These are phyloP conservation scores for Plasmodium chabaudi DNA, from an alignment of 169 alveolate genomes.

Conservation along the genomic window DNA sequence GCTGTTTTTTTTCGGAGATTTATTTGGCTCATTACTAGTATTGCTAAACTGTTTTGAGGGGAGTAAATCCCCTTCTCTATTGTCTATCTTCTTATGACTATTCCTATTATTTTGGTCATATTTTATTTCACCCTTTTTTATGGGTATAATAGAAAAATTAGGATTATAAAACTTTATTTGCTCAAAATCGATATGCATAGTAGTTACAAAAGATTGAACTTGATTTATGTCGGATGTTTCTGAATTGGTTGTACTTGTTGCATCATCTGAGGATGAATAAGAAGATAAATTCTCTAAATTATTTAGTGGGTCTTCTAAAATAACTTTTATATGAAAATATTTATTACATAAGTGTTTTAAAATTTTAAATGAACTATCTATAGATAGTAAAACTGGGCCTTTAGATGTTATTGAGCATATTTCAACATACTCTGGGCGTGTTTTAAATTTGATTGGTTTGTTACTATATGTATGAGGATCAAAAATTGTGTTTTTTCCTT, in stretches of 20 bases:
- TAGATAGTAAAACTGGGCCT: slow-evolving; percentile 64
- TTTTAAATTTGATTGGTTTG: slow-evolving; percentile 50
- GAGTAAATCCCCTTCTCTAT: not conserved
- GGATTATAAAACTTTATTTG: slow-evolving; percentile 3
- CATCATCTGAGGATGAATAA: slow-evolving; percentile 25
- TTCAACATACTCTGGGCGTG: slow-evolving; percentile 42
- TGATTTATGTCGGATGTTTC: slow-evolving; percentile 1
- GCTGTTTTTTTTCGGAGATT: not conserved
- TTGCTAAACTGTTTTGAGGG: not conserved
- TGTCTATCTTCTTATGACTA: not conserved
- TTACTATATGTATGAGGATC: slow-evolving; percentile 53
- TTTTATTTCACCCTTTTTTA: not conserved
- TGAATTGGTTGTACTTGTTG: slow-evolving; percentile 10
- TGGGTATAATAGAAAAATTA: not conserved
- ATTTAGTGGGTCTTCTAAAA: slow-evolving; percentile 45
- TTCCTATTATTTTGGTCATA: not conserved
- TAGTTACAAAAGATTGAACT: slow-evolving; percentile 1
- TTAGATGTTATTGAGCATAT: slow-evolving; percentile 28
- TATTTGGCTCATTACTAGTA: not conserved
- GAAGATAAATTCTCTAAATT: slow-evolving; percentile 16
- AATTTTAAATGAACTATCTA: slow-evolving; percentile 36
- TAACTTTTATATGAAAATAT: slow-evolving; percentile 8
- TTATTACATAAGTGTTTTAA: slow-evolving; percentile 32
- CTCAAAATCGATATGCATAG: slow-evolving; percentile 17
- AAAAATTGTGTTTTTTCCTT: slow-evolving; percentile 25